phyloP scores from a whole-genome alignment of 225 moss, liverwort and hornwort genomes.

The Polytrichum commune region DNA sequence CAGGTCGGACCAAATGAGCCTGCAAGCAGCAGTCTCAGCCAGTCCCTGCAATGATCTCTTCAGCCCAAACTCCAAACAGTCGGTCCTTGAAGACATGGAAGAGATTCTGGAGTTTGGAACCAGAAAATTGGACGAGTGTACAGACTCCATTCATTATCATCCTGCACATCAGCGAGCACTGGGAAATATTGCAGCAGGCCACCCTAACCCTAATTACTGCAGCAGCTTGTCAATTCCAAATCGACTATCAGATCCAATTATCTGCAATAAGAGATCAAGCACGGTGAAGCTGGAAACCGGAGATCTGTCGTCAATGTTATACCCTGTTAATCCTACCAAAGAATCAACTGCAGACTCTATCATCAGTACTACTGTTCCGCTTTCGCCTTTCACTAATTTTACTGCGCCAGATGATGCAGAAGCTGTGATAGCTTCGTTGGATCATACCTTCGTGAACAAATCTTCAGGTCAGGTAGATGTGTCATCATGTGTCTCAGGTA shows the following conservation, averaged over 20 bases:
- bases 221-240: neutral
- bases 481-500: no score
- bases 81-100: conserved; percentile 2
- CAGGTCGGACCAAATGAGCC: neutral
- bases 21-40: no score
- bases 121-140: neutral
- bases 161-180: no score
- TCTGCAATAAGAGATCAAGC: no score
- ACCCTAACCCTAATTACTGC: neutral
- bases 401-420: no score
- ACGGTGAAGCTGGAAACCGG: conserved; percentile 19
- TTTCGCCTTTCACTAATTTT: no score
- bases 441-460: no score
- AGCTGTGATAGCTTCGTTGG: no score
- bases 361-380: no score
- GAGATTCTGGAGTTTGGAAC: neutral
- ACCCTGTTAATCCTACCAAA: neutral
- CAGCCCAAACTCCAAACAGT: neutral
- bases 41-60: neutral
- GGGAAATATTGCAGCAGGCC: neutral
- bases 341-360: no score
- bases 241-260: neutral
- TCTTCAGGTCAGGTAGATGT: no score
- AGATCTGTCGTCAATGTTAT: conserved; percentile 5
- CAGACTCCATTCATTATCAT: neutral